These are phyloP conservation scores for Rhizoclosmatium sp. DNA, from an alignment of 192 early-diverging fungal genomes.

Conservation along the genomic window DNA sequence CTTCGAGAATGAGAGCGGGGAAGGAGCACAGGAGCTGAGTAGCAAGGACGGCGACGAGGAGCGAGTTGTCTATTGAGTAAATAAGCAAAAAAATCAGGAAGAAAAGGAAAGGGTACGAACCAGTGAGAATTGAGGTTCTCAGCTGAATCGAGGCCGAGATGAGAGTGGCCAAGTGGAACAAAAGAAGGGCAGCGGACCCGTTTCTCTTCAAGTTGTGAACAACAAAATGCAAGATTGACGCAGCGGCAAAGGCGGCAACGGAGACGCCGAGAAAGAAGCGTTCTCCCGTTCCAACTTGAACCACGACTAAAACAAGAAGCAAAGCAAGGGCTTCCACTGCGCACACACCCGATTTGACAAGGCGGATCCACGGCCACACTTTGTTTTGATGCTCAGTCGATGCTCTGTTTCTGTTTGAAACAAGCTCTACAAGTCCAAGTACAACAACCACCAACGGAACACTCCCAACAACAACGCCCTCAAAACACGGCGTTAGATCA, in stretches of 20 bases:
- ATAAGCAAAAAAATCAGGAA: slow-evolving; percentile 24
- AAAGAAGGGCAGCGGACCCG: slow-evolving; percentile 59
- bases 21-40: slow-evolving; percentile 35
- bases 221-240: slow-evolving; percentile 50
- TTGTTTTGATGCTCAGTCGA: not conserved
- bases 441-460: not conserved
- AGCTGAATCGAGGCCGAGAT: slow-evolving; percentile 42
- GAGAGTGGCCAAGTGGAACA: slow-evolving; percentile 60
- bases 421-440: not conserved
- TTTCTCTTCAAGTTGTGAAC: slow-evolving; percentile 57
- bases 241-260: slow-evolving; percentile 39
- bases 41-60: not conserved
- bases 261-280: slow-evolving; percentile 9
- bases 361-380: not conserved
- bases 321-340: not conserved
- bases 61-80: not conserved
- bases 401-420: too few species aligned
- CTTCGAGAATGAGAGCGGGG: slow-evolving; percentile 54
- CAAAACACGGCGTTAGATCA: slow-evolving; percentile 62
- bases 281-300: not conserved
- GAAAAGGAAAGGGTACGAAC: slow-evolving; percentile 34
- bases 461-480: slow-evolving; percentile 44
- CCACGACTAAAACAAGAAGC: not conserved
- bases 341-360: not conserved
- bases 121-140: slow-evolving; percentile 48